Conservation (phyloP, 495 filamentous ascomycete genomes). For the Penicillium malachiteum region DNA sequence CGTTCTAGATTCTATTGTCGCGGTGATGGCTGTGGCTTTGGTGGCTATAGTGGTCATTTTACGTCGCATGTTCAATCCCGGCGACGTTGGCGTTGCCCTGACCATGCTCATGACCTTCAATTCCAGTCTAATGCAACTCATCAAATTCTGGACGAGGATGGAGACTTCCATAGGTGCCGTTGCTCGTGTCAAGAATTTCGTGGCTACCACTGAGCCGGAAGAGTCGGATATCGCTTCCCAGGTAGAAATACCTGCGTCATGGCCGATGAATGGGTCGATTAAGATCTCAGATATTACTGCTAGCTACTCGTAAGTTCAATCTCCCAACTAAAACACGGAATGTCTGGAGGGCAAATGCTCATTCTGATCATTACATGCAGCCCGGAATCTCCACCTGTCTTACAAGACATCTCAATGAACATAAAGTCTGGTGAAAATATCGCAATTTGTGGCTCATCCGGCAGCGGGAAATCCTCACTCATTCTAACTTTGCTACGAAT, state of each 20-base stretch:
- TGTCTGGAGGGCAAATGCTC: too few species aligned
- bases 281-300: background rate
- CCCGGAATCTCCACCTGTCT: background rate
- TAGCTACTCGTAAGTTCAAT: background rate
- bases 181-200: slow-evolving; percentile 19
- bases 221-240: background rate
- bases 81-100: slow-evolving; percentile 19
- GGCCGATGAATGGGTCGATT: background rate
- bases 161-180: slow-evolving; percentile 30
- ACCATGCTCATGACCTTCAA: slow-evolving; percentile 22
- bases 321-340: too few species aligned
- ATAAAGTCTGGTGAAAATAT: slow-evolving; percentile 28
- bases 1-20: slow-evolving; percentile 40
- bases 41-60: slow-evolving; percentile 7
- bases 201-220: slow-evolving; percentile 3
- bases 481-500: slow-evolving; percentile 43
- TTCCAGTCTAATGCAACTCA: slow-evolving; percentile 4
- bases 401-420: slow-evolving; percentile 14
- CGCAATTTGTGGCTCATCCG: slow-evolving; percentile 21
- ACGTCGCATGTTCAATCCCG: slow-evolving; percentile 8
- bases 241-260: background rate
- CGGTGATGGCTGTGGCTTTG: slow-evolving; percentile 32
- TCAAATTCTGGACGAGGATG: slow-evolving; percentile 19
- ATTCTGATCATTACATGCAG: background rate
- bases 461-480: slow-evolving; percentile 44